Evolutionary conservation across 306 rosid species (phyloP), one percentile per base, ranked within the genome.

Genomic region (Citrullus colocynthis): DNA sequence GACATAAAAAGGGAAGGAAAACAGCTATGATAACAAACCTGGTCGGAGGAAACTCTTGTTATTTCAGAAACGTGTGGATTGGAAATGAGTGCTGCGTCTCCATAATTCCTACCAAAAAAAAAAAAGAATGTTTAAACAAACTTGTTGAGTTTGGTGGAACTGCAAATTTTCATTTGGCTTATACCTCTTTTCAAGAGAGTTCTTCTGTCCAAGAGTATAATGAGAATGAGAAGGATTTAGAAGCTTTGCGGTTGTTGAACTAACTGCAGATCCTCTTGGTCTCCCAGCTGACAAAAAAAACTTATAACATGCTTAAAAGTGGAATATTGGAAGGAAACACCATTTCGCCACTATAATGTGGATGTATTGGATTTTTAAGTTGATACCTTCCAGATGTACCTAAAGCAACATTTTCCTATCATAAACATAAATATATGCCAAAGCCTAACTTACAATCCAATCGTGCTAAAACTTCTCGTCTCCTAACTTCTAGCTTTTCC

Each of bases 401-500:
- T 7, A 34, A 63, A 63, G 17, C 69, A 36, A 36, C 28, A 37
- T 17, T 15, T 63, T 44, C 73, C 73, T 17, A 65, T 65, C 18
- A 16, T 65, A n/a, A 6, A 48, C 34, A 42, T 0, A 67, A 17
- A 44, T 12, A 48, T 61, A 30, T 30, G 30, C 28, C 34, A 16
- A 39, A 49, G 32, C 24, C 4, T 30, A 81, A 82, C 96, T 71
- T 78, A 93, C 96, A 56, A 57, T 91, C 85, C 74, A 85, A 61
- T 63, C 97, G 86, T 1, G 86, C 88, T 37, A 88, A 82, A 78
- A 90, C 91, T 84, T 93, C 98, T 74, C 84, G 88, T 82, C 89
- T 88, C 91, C 98, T 88, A 52, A 90, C 84, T 76, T 92, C 98
- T 42, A 94, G 86, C 78, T 94, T 92, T 74, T 90, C 95, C 87